Evolutionary conservation across 495 filamentous ascomycete species (phyloP), one percentile per base, ranked within the genome.

Genomic region (Aspergillus haitiensis): DNA sequence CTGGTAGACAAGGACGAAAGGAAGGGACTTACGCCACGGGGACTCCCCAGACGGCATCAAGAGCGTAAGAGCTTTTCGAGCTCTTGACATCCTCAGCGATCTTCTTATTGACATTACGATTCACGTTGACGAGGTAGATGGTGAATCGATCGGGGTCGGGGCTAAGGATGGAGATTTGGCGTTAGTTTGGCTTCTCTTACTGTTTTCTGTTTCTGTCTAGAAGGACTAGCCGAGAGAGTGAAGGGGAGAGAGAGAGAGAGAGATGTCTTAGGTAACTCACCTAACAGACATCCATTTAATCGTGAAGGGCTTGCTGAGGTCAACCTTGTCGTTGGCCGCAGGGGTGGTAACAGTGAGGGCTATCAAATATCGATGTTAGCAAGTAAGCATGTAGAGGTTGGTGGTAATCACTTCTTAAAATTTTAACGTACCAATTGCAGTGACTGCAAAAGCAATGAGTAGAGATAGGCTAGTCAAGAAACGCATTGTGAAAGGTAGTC

Each of bases 31-130:
- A 73, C 70, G 64, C 70, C 31, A 45, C 49, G 7, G 62, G 46
- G 27, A 65, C 58, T 12, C 63, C 67, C 49, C 50, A 52, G 46
- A 71, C 37, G 13, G 45, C 40, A 32, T 67, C 63, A 35, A 70
- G 35, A 13, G 51, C 63, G 56, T 67, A 70, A 0, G 61, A 61
- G 16, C 56, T 59, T 8, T 62, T 56, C 4, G 66, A 67, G 15
- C 60, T 59, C 54, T 70, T 62, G 51, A 68, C 61, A 36, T 69
- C 53, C 37, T 59, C 56, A 21, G 67, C 64, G 45, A 78, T 72
- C 5, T 73, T 74, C 60, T 78, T 73, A 48, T 75, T 62, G 9
- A 81, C 63, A 3, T 68, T 67, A 52, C 66, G 67, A 55, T 65
- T 56, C 50, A 61, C 55, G 58, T 70, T 72, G 36, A 72, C 65